A percentile compares a stretch with the other conserved stretches of the same genome.
Conservation (phyloP, 176 grass and related monocot species). For the Carex myosuroides region DNA sequence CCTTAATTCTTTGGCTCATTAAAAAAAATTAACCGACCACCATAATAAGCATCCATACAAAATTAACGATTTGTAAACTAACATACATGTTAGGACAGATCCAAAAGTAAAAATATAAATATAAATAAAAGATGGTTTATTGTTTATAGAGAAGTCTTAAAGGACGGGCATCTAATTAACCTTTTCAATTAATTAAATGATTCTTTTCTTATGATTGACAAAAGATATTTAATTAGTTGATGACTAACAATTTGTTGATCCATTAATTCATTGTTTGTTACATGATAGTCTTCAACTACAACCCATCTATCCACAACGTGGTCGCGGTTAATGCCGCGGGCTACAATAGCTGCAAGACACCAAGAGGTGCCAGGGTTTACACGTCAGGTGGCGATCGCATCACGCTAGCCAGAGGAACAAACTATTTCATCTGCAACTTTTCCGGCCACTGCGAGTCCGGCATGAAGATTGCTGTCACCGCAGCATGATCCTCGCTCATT, state of each 20-base stretch:
- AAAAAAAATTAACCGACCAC: background rate
- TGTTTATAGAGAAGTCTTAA: no score
- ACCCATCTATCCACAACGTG: conserved; percentile 56
- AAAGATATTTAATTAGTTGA: no score
- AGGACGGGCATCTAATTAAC: background rate
- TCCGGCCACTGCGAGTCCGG: conserved; percentile 47
- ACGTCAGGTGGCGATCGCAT: conserved; percentile 53
- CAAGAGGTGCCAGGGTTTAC: conserved; percentile 25
- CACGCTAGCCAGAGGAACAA: conserved; percentile 40
- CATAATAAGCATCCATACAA: background rate
- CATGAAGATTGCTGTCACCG: conserved; percentile 67
- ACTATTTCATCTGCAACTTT: conserved; percentile 76
- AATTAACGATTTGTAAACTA: background rate
- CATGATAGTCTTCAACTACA: conserved; percentile 66
- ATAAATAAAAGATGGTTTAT: background rate
- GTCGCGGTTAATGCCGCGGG: conserved; percentile 44
- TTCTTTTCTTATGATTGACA: background rate
- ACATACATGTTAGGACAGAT: background rate
- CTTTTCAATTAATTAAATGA: background rate
- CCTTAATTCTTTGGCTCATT: background rate
- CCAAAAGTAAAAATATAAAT: background rate
- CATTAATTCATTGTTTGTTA: background rate
- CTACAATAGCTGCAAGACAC: conserved; percentile 46
- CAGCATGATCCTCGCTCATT: background rate
- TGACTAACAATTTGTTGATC: background rate